Evolutionary conservation across 2,329 filamentous ascomycete genomes (phyloP).

Genomic region (Claviceps digitariae): DNA sequence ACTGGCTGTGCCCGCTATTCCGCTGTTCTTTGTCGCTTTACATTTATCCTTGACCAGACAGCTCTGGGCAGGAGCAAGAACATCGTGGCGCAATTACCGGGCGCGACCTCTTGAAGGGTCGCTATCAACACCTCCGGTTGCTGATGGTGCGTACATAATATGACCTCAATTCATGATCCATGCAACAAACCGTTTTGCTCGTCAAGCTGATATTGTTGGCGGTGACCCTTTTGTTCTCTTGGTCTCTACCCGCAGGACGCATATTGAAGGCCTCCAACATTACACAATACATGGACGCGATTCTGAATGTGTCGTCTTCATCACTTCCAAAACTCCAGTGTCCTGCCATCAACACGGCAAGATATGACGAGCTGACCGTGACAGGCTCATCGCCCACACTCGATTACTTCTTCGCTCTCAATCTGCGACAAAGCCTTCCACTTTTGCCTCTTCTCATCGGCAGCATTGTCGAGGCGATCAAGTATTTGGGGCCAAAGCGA

Average conservation of each 20-base stretch:
- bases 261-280: slow-evolving; percentile 5
- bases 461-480: slow-evolving; percentile 33
- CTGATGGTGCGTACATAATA: no score
- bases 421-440: slow-evolving; percentile 28
- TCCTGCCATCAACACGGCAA: slow-evolving; percentile 8
- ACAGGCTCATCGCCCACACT: slow-evolving; percentile 1
- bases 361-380: slow-evolving; percentile 12
- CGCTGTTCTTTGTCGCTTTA: no score
- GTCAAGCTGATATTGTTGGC: no score
- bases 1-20: no score
- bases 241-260: neutral
- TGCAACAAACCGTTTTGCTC: no score
- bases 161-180: no score
- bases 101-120: no score
- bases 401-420: slow-evolving; percentile 38
- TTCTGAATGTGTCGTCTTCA: slow-evolving; percentile 11
- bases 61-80: no score
- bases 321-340: slow-evolving; percentile 12
- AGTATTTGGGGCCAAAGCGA: slow-evolving; percentile 31
- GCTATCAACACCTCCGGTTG: no score
- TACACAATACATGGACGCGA: slow-evolving; percentile 13
- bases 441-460: slow-evolving; percentile 32
- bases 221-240: no score
- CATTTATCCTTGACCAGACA: no score
- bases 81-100: no score